Conservation (phyloP, 345 rosid species). For the Arabidopsis thaliana region TAIR10.1 NC_003075.7:11692001-11692500, state of each 20-base stretch:
- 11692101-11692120: slow-evolving; percentile 75
- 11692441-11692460: slow-evolving; percentile 65
- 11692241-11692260: neutral
- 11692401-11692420: slow-evolving; percentile 34
- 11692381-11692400: slow-evolving; percentile 60
- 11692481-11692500: slow-evolving; percentile 75
- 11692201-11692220: slow-evolving; percentile 98
- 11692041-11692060: slow-evolving; percentile 10
- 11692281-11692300: slow-evolving; percentile 9
- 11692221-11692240: slow-evolving; percentile 52
- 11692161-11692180: slow-evolving; percentile 98
- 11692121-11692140: slow-evolving; percentile 92
- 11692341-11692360: slow-evolving; percentile 99
- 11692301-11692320: slow-evolving; percentile 46
- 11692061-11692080: neutral
- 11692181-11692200: slow-evolving; percentile 97
- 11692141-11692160: slow-evolving; percentile 96
- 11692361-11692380: slow-evolving; percentile 90
- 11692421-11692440: slow-evolving; percentile 37
- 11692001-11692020: slow-evolving; percentile 39
- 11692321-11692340: slow-evolving; percentile 98
- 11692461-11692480: slow-evolving; percentile 60
- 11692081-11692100: slow-evolving; percentile 3
- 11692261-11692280: neutral
- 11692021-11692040: neutral